Evolutionary conservation across 768 basidiomycete species (phyloP).

Genomic region (Trametes meyenii): DNA sequence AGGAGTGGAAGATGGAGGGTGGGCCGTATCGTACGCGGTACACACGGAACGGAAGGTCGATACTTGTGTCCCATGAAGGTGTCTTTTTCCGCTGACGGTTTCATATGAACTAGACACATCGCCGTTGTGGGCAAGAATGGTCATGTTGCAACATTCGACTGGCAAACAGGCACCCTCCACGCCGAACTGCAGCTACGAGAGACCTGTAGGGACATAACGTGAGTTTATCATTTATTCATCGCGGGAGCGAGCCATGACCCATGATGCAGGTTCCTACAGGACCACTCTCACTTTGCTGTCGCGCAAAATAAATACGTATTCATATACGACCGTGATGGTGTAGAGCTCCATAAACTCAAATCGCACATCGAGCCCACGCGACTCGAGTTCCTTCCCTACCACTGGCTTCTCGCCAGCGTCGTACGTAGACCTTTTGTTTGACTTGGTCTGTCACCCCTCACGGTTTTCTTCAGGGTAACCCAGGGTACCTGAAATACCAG

Average conservation of each 20-base stretch:
- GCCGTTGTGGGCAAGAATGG: slow-evolving; percentile 84
- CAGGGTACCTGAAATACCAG: slow-evolving; percentile 94
- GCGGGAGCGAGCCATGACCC: slow-evolving; percentile 7
- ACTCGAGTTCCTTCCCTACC: slow-evolving; percentile 92
- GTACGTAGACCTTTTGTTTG: slow-evolving; percentile 49
- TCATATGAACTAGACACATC: slow-evolving; percentile 57
- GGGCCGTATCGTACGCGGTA: slow-evolving; percentile 87
- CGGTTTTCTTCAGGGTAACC: slow-evolving; percentile 60
- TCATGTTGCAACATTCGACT: slow-evolving; percentile 92
- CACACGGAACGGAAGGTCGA: slow-evolving; percentile 88
- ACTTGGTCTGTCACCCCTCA: background rate
- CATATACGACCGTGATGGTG: slow-evolving; percentile 93
- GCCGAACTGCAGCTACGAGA: slow-evolving; percentile 89
- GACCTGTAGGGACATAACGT: slow-evolving; percentile 92
- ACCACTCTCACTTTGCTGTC: slow-evolving; percentile 91
- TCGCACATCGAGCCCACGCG: slow-evolving; percentile 86
- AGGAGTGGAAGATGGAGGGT: slow-evolving; percentile 80
- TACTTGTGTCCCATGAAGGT: slow-evolving; percentile 13
- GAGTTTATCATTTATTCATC: slow-evolving; percentile 33
- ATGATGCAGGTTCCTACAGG: slow-evolving; percentile 76
- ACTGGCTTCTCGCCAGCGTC: slow-evolving; percentile 87
- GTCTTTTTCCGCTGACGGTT: background rate
- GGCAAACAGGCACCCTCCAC: slow-evolving; percentile 84
- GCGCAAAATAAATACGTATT: slow-evolving; percentile 96
- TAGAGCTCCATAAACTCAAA: slow-evolving; percentile 86